Base-by-base conservation (phyloP, 306 rosid genomes). In the Crotalaria pallida region DNA sequence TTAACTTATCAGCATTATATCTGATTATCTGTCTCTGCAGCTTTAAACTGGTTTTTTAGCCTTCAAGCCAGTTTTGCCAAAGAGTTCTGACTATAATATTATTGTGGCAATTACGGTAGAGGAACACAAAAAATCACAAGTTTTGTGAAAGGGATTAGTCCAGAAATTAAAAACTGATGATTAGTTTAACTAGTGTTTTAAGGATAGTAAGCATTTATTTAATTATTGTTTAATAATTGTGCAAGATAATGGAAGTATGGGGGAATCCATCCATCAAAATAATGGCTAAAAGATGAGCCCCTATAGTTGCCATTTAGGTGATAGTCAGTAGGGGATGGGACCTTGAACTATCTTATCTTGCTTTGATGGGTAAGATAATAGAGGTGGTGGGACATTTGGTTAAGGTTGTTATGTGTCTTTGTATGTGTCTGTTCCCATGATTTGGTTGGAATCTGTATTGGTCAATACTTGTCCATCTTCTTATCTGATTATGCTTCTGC, bases 351-450 rank as follows among this genome's bases (percentile, higher is more conserved):
- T 29, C n/a, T 40, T 40, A 15, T 22, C 1, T 51, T 65, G 78
- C 16, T 48, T 58, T 57, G 70, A 38, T 19, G 51, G 65, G 78
- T 40, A 49, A 26, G 40, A 17, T 47, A 16, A 9, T 27, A 7
- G 65, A 64, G 66, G 38, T 66, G 64, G 47, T 22, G 71, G 69
- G 57, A 27, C 53, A 73, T 58, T 65, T 65, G 31, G 61, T 67
- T 60, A 73, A 73, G 83, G 83, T 73, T 36, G 79, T 73, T 67
- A 21, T 15, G 58, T 50, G 63, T 67, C 64, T 66, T 58, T 43
- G 51, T 13, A 59, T 31, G 50, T 13, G 48, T 58, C 24, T 68
- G 29, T 16, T 67, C 48, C 67, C 31, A 44, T 69, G 50, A 27
- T 27, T 50, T 19, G 83, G 29, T 67, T 26, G 75, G 43, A 58